Evolutionary conservation across 2,329 filamentous ascomycete species (phyloP).

Genomic region (Aspergillus glaucus): DNA sequence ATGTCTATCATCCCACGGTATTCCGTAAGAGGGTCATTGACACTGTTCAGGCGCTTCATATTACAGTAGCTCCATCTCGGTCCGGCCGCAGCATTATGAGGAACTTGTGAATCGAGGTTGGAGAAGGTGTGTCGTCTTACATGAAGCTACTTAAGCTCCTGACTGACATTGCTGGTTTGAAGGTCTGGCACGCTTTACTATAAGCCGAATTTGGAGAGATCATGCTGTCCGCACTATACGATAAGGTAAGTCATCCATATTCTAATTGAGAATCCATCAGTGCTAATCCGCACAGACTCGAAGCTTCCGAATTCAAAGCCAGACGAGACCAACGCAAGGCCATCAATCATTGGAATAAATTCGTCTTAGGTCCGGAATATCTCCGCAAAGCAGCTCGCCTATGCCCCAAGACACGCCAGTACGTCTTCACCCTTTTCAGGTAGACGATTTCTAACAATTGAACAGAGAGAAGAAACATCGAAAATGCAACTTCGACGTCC

Average conservation of each 20-base stretch:
- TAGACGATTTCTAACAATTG: not conserved
- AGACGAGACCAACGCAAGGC: slow-evolving; percentile 42
- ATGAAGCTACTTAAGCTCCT: not conserved
- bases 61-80: slow-evolving; percentile 40
- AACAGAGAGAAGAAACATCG: slow-evolving; percentile 39
- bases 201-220: slow-evolving; percentile 56
- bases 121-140: slow-evolving; percentile 32
- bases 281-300: slow-evolving; percentile 27
- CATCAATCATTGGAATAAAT: slow-evolving; percentile 45
- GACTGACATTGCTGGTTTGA: not conserved
- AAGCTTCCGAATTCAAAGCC: slow-evolving; percentile 38
- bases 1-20: slow-evolving; percentile 20
- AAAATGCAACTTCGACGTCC: slow-evolving; percentile 40
- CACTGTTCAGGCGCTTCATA: slow-evolving; percentile 37
- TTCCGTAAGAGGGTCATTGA: slow-evolving; percentile 7
- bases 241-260: slow-evolving; percentile 30
- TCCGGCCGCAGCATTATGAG: slow-evolving; percentile 43
- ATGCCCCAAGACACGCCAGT: slow-evolving; percentile 41
- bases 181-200: slow-evolving; percentile 46
- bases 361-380: slow-evolving; percentile 43
- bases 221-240: slow-evolving; percentile 81
- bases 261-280: not conserved
- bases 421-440: slow-evolving; percentile 11
- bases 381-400: slow-evolving; percentile 40
- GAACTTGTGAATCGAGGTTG: slow-evolving; percentile 43